Conservation (phyloP, 1,139 yeast genomes). For the Saccharomyces pastorianus region DNA sequence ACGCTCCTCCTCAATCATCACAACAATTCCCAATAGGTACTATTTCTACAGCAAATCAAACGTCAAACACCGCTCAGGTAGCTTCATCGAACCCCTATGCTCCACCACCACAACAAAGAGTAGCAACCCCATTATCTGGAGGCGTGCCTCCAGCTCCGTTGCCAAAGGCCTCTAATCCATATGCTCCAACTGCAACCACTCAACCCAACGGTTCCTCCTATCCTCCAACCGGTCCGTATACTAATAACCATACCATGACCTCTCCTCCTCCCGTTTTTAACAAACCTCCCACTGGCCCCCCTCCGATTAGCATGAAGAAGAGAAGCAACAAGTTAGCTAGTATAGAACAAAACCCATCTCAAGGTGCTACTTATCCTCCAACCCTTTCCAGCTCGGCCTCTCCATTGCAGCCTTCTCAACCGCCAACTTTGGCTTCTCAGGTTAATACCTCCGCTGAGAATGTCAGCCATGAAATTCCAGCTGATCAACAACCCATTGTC, state of each 20-base stretch:
- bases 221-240: constrained; percentile 7
- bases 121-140: constrained; percentile 26
- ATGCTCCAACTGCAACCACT: constrained; percentile 11
- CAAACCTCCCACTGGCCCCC: constrained; percentile 18
- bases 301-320: constrained; percentile 20
- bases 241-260: not conserved
- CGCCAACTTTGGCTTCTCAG: constrained; percentile 10
- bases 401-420: constrained; percentile 1
- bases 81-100: constrained; percentile 13
- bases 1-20: constrained; percentile 31
- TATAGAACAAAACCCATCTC: constrained; percentile 9
- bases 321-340: constrained; percentile 16
- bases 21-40: constrained; percentile 3
- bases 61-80: constrained; percentile 17
- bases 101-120: constrained; percentile 11
- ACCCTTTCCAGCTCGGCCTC: constrained; percentile 3
- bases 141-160: constrained; percentile 18
- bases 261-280: constrained; percentile 28
- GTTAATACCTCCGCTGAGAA: not conserved
- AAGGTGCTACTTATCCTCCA: constrained; percentile 4
- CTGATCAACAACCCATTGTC: constrained; percentile 49
- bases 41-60: constrained; percentile 7
- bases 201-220: constrained; percentile 7
- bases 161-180: constrained; percentile 17
- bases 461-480: constrained; percentile 38